Conservation (phyloP, 2,329 filamentous ascomycete genomes). For the Chlorencoelia australis region DNA sequence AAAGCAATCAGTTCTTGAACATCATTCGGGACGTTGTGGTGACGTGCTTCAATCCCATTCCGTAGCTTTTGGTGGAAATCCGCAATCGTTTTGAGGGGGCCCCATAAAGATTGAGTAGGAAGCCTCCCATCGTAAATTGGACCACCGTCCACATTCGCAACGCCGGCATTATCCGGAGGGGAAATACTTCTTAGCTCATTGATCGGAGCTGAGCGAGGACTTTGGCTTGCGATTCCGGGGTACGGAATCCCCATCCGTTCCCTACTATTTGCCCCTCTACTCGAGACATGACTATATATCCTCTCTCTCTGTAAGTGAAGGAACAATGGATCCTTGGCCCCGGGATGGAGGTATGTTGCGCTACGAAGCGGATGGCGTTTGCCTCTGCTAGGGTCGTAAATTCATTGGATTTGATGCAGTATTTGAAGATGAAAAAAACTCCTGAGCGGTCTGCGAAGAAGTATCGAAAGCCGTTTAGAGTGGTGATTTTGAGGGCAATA, state of each 20-base stretch:
- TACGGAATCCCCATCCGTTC: constrained; percentile 5
- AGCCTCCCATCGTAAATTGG: constrained; percentile 1
- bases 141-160: constrained; percentile 4
- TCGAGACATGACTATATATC: constrained; percentile 31
- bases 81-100: constrained; percentile 3
- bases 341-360: constrained; percentile 29
- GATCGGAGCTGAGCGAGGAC: constrained; percentile 26
- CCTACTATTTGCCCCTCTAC: constrained; percentile 27
- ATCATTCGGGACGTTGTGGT: constrained; percentile 2
- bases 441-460: too few species aligned
- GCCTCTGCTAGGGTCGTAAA: constrained; percentile 26
- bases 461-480: too few species aligned
- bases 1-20: constrained; percentile 11
- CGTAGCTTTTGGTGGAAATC: constrained; percentile 22
- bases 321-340: constrained; percentile 29
- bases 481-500: too few species aligned
- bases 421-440: too few species aligned
- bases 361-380: constrained; percentile 27
- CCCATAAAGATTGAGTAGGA: neutral
- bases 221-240: constrained; percentile 24
- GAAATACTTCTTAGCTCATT: constrained; percentile 11
- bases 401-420: constrained; percentile 26
- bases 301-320: constrained; percentile 22
- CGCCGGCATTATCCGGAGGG: neutral
- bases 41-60: constrained; percentile 8